Base-by-base conservation (phyloP, 495 filamentous ascomycete genomes). In the Penicillium goetzii region DNA sequence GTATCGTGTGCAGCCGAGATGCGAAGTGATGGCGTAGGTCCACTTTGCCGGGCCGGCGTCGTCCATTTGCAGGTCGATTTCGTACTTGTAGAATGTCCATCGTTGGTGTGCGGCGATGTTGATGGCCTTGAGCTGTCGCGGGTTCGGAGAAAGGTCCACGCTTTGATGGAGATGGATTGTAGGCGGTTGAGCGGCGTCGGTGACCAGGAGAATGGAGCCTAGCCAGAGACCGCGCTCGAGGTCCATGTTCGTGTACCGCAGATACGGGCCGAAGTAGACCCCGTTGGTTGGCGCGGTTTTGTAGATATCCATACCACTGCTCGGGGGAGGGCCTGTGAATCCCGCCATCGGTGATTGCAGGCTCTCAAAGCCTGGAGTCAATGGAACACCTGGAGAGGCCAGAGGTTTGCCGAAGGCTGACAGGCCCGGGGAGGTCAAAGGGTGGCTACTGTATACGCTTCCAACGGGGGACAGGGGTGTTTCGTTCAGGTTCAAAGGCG, bases 11-110 rank as follows among this genome's bases (percentile, higher is more conserved):
- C 95, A 98, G 15, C 95, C 95, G 0, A 98, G 83, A 70, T 97
- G 93, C 30, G 94, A 97, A 0, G 96, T 98, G 58, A 99, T 95
- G 8, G 95, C 95, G 72, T 99, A 99, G 0, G 95, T 99, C 95
- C 95, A 99, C 69, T 95, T 92, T 4, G 93, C 91, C 30, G 90
- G 87, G 4, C 83, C 77, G 50, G 82, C 75, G 11, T 97, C 95
- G 33, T 90, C 89, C 95, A 99, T 98, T 63, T 87, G 88, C 28
- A 98, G 78, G 65, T 97, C 91, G 60, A 99, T 74, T 62, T 97
- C 95, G 69, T 99, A 99, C 64, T 95, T 90, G 77, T 96, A 98
- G 71, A 99, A 99, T 12, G 87, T 89, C 92, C 93, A 99, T 38
- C 92, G 81, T 69, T 96, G 93, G 76, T 99, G 96, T 10, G 85